A percentile compares a stretch with the other conserved stretches of the same genome.
phyloP scores from a whole-genome alignment of 1,139 yeast genomes.

The Hyphopichia buzzinii region DNA sequence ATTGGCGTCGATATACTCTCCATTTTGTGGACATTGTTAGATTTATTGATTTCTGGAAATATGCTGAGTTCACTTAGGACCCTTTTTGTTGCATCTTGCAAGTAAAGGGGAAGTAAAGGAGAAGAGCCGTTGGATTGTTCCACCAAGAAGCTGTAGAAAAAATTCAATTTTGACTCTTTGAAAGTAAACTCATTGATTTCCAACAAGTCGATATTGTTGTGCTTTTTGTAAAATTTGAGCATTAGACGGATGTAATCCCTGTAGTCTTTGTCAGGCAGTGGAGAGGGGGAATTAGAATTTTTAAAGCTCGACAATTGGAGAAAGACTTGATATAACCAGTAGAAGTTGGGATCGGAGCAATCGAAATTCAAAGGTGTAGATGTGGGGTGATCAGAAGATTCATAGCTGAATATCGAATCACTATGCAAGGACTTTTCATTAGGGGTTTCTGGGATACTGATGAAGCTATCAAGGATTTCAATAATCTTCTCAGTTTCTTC shows the following conservation, averaged over 20 bases:
- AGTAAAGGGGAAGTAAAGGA: slow-evolving; percentile 16
- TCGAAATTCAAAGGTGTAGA: slow-evolving; percentile 12
- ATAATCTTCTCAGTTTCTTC: slow-evolving; percentile 26
- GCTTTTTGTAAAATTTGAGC: slow-evolving; percentile 24
- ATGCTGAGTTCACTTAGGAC: slow-evolving; percentile 11
- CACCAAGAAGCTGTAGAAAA: slow-evolving; percentile 18
- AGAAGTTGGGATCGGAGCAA: slow-evolving; percentile 16
- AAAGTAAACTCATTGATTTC: slow-evolving; percentile 17
- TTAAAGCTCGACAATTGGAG: slow-evolving; percentile 20
- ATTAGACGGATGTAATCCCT: slow-evolving; percentile 18
- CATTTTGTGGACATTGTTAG: no score
- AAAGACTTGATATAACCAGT: slow-evolving; percentile 22
- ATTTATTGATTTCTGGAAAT: slow-evolving; percentile 12
- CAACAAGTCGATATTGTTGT: slow-evolving; percentile 19
- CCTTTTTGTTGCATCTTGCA: slow-evolving; percentile 9
- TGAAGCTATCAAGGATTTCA: slow-evolving; percentile 18
- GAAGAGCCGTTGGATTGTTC: background rate
- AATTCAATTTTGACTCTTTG: slow-evolving; percentile 19
- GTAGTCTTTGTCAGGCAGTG: slow-evolving; percentile 8
- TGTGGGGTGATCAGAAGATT: slow-evolving; percentile 2
- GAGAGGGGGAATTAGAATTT: slow-evolving; percentile 3
- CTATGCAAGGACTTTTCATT: slow-evolving; percentile 7
- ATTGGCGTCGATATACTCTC: no score
- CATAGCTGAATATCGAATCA: slow-evolving; percentile 24
- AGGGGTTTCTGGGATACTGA: slow-evolving; percentile 8